Conservation (phyloP, 2,329 filamentous ascomycete species). For the Hypomyces perniciosus region DNA sequence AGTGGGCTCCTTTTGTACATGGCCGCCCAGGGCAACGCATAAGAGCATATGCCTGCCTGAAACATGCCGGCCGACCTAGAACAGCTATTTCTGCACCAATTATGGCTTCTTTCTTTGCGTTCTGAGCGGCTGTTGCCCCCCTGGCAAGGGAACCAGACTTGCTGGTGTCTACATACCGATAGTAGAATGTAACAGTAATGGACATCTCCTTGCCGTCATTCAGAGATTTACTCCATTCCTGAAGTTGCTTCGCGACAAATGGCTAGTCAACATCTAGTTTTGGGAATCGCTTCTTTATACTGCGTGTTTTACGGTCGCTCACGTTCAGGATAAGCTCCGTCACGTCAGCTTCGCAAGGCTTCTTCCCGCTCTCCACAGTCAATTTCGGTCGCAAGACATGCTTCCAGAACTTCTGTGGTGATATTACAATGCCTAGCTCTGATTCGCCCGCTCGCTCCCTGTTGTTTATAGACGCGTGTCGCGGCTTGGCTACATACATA, state of each 20-base stretch:
- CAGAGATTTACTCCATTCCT: conserved; percentile 9
- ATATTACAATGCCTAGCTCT: conserved; percentile 2
- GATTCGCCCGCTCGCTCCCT: conserved; percentile 6
- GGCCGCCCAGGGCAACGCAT: conserved; percentile 8
- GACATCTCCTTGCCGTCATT: conserved; percentile 11
- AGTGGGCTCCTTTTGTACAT: conserved; percentile 13
- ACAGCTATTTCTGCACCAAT: conserved; percentile 7
- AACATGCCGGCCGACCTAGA: conserved; percentile 8
- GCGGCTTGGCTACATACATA: too few relatives aligned
- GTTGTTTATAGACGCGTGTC: not conserved
- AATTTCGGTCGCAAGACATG: conserved; percentile 5
- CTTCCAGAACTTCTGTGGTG: conserved; percentile 6
- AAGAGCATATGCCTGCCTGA: conserved; percentile 9
- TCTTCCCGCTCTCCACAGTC: conserved; percentile 1
- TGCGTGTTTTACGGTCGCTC: not conserved
- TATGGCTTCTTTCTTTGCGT: conserved; percentile 11
- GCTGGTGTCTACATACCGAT: conserved; percentile 3
- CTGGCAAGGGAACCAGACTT: conserved; percentile 3
- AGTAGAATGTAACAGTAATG: conserved; percentile 8
- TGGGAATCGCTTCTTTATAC: not conserved
- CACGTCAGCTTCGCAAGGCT: conserved; percentile 8
- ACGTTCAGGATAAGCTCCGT: conserved; percentile 7
- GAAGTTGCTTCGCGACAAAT: conserved; percentile 3
- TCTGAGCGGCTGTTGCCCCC: conserved; percentile 9
- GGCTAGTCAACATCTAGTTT: conserved; percentile 11